Conservation (phyloP, 495 filamentous ascomycete species). For the Penicillium psychrofluorescens region DNA sequence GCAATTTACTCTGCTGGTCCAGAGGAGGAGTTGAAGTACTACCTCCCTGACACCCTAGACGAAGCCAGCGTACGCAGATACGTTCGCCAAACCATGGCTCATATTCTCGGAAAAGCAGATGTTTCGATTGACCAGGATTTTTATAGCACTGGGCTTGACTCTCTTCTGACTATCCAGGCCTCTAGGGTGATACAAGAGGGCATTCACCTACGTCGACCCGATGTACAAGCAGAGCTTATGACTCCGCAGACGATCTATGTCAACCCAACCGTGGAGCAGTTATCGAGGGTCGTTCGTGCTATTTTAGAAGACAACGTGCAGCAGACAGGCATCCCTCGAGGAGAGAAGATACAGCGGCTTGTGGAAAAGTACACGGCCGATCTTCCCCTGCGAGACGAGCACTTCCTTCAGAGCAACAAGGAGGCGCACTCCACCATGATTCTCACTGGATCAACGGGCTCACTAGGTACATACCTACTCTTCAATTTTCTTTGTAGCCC, state of each 20-base stretch:
- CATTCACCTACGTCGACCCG: conserved; percentile 4
- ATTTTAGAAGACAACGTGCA: conserved; percentile 9
- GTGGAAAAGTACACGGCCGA: conserved; percentile 8
- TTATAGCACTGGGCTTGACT: conserved; percentile 10
- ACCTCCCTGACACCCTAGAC: not conserved
- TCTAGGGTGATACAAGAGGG: conserved; percentile 12
- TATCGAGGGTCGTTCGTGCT: conserved; percentile 11
- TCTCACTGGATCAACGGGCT: conserved; percentile 51
- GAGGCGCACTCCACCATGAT: conserved; percentile 15
- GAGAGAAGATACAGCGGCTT: conserved; percentile 9
- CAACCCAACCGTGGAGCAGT: conserved; percentile 19
- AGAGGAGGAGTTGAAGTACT: conserved; percentile 2
- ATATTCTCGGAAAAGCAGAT: not conserved
- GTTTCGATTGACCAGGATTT: not conserved
- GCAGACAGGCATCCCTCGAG: conserved; percentile 6
- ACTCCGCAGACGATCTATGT: conserved; percentile 21
- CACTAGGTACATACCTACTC: conserved; percentile 49
- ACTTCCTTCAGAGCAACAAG: not conserved
- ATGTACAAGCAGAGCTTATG: conserved; percentile 6
- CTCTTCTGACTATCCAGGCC: conserved; percentile 15
- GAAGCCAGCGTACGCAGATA: conserved; percentile 1
- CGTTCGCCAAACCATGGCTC: conserved; percentile 1
- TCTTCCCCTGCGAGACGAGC: conserved; percentile 9
- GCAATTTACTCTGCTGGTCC: conserved; percentile 27
- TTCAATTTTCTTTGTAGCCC: conserved; percentile 29